Evolutionary conservation across 352 stramenopile species (phyloP).

Genomic region (Phytopythium oedochilum): DNA sequence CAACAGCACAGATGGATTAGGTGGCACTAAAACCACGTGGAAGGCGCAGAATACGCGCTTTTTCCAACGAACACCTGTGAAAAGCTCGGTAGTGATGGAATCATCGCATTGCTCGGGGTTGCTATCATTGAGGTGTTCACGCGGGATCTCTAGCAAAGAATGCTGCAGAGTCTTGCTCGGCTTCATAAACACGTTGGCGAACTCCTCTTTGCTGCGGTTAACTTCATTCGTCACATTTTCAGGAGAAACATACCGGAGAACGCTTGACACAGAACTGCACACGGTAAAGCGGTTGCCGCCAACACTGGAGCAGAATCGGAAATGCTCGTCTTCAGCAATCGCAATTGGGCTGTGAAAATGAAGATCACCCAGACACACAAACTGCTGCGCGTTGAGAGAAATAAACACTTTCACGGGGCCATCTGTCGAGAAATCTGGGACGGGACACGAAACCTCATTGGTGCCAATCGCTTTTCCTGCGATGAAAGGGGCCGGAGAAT

Average conservation of each 20-base stretch:
- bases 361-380: conserved; percentile 53
- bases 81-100: not conserved
- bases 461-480: conserved; percentile 37
- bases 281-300: conserved; percentile 48
- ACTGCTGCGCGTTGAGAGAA: conserved; percentile 72
- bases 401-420: conserved; percentile 47
- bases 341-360: conserved; percentile 45
- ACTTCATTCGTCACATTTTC: conserved; percentile 43
- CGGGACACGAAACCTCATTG: conserved; percentile 42
- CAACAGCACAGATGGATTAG: conserved; percentile 24
- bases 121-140: not conserved
- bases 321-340: conserved; percentile 44
- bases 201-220: conserved; percentile 10
- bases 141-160: not conserved
- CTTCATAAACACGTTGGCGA: conserved; percentile 7
- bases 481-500: conserved; percentile 33
- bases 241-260: conserved; percentile 34
- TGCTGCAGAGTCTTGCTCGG: conserved; percentile 10
- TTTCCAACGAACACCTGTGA: not conserved
- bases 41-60: conserved; percentile 35
- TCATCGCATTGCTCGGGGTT: not conserved
- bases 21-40: conserved; percentile 36
- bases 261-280: conserved; percentile 45
- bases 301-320: conserved; percentile 62
- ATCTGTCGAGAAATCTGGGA: conserved; percentile 46